A percentile compares a stretch with the other conserved stretches of the same genome.
Evolutionary conservation across 2,329 filamentous ascomycete species (phyloP).

Genomic region (Ceratocystiopsis minuta): DNA sequence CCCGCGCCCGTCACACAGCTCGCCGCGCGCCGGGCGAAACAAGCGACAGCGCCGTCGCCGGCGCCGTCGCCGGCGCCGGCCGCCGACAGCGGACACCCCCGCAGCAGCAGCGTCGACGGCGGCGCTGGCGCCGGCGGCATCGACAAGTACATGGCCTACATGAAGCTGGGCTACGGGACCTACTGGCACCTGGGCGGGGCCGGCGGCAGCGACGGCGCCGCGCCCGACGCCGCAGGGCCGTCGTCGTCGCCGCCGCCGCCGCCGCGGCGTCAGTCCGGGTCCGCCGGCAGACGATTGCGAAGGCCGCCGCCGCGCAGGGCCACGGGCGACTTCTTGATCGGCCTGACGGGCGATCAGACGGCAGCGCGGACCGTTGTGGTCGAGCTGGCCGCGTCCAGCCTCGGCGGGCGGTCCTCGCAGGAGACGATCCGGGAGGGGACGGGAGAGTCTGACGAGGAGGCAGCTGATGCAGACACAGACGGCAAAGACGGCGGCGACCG

Average conservation of each 20-base stretch:
- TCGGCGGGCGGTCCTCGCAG: constrained; percentile 24
- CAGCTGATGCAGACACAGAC: constrained; percentile 12
- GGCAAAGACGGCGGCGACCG: constrained; percentile 12
- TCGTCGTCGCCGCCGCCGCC: no score
- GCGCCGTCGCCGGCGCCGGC: neutral
- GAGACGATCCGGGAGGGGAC: constrained; percentile 26
- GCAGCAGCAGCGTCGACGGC: constrained; percentile 9
- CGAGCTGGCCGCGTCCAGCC: constrained; percentile 32
- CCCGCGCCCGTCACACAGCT: constrained; percentile 11
- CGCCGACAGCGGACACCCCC: constrained; percentile 1
- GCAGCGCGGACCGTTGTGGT: constrained; percentile 53
- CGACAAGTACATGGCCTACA: constrained; percentile 41
- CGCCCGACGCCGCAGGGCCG: no score
- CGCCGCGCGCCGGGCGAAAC: constrained; percentile 4
- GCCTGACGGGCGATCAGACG: no score
- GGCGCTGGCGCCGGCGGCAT: constrained; percentile 29
- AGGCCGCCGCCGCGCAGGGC: neutral
- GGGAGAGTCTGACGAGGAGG: constrained; percentile 13
- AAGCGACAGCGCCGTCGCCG: neutral
- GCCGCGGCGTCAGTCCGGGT: no score
- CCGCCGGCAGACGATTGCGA: no score
- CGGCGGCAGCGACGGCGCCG: constrained; percentile 3
- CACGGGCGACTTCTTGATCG: constrained; percentile 43
- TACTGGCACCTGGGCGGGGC: constrained; percentile 36
- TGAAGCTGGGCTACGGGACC: constrained; percentile 51